Percentiles rank a stretch among this genome's conserved stretches.
Conservation (phyloP, 495 filamentous ascomycete genomes). For the Lasiosphaeris hirsuta region DNA sequence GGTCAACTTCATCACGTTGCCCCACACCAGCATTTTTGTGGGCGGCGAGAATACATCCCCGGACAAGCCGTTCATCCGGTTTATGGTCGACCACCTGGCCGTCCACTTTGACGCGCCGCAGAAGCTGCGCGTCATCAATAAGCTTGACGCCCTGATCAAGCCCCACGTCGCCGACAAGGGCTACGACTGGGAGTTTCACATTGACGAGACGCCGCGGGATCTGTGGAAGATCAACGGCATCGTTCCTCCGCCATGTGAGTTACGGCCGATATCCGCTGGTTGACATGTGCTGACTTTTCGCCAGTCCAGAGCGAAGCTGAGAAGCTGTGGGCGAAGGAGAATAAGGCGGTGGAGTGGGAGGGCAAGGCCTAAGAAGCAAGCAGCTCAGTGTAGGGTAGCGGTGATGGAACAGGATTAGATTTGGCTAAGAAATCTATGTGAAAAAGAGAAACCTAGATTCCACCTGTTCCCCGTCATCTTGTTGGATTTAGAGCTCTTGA, state of each 20-base stretch:
- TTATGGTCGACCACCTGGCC: slow-evolving; percentile 34
- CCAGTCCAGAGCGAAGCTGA: slow-evolving; percentile 6
- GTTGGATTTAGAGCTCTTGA: too few relatives aligned
- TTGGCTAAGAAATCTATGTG: too few relatives aligned
- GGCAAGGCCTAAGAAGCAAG: too few relatives aligned
- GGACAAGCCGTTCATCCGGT: slow-evolving; percentile 33
- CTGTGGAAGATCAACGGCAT: slow-evolving; percentile 17
- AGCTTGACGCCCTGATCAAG: slow-evolving; percentile 21
- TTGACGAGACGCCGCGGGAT: slow-evolving; percentile 28
- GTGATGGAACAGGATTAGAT: too few relatives aligned
- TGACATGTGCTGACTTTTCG: neutral
- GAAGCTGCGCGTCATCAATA: neutral
- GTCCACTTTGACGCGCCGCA: slow-evolving; percentile 11
- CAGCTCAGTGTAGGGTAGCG: too few relatives aligned
- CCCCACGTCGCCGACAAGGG: slow-evolving; percentile 35
- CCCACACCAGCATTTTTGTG: slow-evolving; percentile 21
- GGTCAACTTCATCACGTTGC: slow-evolving; percentile 31
- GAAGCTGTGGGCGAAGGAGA: neutral
- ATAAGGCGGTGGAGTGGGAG: slow-evolving; percentile 3
- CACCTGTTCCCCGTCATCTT: too few relatives aligned
- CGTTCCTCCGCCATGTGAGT: slow-evolving; percentile 14
- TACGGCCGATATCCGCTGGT: neutral
- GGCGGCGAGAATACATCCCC: slow-evolving; percentile 21
- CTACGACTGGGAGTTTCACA: slow-evolving; percentile 38
- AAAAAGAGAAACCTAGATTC: too few relatives aligned